Evolutionary conservation across 108 stramenopile species (phyloP), one percentile per base, ranked within the genome.

Genomic region (Cyclotella kingstonii): DNA sequence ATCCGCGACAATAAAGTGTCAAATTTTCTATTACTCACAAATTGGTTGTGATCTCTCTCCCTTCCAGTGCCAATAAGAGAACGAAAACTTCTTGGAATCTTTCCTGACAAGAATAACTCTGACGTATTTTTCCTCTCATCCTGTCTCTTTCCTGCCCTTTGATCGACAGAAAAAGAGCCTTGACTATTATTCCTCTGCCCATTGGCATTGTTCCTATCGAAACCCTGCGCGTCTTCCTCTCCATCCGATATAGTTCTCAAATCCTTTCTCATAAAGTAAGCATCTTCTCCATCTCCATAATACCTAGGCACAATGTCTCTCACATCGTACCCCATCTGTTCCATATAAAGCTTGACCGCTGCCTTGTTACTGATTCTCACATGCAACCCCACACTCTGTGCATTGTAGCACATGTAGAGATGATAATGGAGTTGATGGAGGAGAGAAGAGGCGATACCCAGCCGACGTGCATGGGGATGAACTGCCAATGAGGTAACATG

Each of bases 211-310:
- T n/a, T n/a, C n/a, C n/a, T n/a, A n/a, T n/a, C n/a, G n/a, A n/a
- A n/a, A n/a, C n/a, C n/a, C n/a, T n/a, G n/a, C n/a, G n/a, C n/a
- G n/a, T n/a, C n/a, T n/a, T 55, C 30, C 54, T 47, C 60, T 7
- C 19, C 60, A 6, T 14, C 21, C 1, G 14, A 47, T 9, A 15
- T 44, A 0, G 29, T 17, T n/a, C 9, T 15, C 62, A 92, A 66
- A 27, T 64, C 39, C 77, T 84, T 86, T 46, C 65, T 77, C 94
- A 95, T 95, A 45, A 87, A 87, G 70, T 85, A 95, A 5, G 88
- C 94, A 79, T 90, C 90, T 73, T 95, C 94, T 26, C 94, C 90
- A 73, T 95, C 94, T 54, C 88, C 84, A 68, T 95, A 95, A 70
- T 95, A 95, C 26, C 40, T 17, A 8, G 81, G 81, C 58, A 94